A percentile compares a stretch with the other conserved stretches of the same genome.
Conservation (phyloP, 306 rosid genomes). For the Sechiopsis laciniata region DNA sequence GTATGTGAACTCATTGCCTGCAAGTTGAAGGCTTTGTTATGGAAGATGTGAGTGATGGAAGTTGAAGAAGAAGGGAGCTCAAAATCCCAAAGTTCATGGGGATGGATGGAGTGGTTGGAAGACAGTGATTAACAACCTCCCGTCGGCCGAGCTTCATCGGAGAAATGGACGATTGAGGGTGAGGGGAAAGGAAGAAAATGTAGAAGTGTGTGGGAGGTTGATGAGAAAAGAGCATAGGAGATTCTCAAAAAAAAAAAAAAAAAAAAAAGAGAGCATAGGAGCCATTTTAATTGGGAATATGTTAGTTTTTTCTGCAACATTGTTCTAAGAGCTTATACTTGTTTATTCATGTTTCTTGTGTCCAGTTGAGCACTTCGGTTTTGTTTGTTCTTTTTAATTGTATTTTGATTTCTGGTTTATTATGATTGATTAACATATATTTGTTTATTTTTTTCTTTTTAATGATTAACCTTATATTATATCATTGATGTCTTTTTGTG, state of each 20-base stretch:
- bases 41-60: conserved; percentile 31
- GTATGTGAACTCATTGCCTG: too few species aligned
- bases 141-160: conserved; percentile 47
- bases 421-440: not conserved
- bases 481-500: not conserved
- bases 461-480: not conserved
- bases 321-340: not conserved
- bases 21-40: conserved; percentile 33
- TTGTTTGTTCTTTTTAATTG: not conserved
- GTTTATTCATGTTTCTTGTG: not conserved
- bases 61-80: conserved; percentile 31
- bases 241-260: too few species aligned
- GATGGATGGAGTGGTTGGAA: conserved; percentile 40
- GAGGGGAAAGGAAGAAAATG: not conserved
- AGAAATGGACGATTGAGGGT: not conserved
- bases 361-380: not conserved
- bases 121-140: conserved; percentile 42
- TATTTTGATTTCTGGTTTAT: not conserved
- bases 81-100: conserved; percentile 49
- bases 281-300: conserved; percentile 34
- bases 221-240: conserved; percentile 31
- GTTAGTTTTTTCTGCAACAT: too few species aligned
- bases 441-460: not conserved
- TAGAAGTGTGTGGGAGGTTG: conserved; percentile 23
- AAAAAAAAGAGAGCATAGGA: too few species aligned